phyloP scores from a whole-genome alignment of 495 filamentous ascomycete species.

The Hypoxylon crocopeplum region DNA sequence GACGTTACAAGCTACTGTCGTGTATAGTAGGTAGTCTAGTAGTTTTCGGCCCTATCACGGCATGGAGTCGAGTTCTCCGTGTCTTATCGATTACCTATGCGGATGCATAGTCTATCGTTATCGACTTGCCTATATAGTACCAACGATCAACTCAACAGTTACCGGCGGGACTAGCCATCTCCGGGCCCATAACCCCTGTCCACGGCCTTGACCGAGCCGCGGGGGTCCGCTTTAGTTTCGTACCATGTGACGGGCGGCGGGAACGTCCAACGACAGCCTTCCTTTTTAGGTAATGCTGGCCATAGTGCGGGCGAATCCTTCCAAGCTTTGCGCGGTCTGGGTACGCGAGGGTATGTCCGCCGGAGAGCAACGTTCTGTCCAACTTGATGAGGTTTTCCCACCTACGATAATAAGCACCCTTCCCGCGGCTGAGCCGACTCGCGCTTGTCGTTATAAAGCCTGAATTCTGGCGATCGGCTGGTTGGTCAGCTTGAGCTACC shows the following conservation, averaged over 20 bases:
- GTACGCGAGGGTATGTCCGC: not conserved
- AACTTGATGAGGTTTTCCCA: too few relatives aligned
- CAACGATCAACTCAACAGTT: too few relatives aligned
- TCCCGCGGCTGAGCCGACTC: constrained; percentile 3
- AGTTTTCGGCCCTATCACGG: constrained; percentile 24
- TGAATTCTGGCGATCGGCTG: constrained; percentile 1
- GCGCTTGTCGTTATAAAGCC: not conserved
- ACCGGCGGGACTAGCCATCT: not conserved
- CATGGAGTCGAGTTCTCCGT: constrained; percentile 3
- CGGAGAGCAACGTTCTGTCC: not conserved
- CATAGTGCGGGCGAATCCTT: constrained; percentile 1
- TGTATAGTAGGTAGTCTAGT: not conserved
- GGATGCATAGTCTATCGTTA: not conserved
- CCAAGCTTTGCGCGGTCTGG: not conserved
- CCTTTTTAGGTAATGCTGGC: constrained; percentile 1
- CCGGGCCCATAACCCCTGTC: not conserved
- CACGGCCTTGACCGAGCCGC: constrained; percentile 1
- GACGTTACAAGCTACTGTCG: not conserved
- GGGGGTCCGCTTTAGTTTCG: not conserved
- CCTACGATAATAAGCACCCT: constrained; percentile 9
- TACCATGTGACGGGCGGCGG: constrained; percentile 9
- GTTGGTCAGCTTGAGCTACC: not conserved
- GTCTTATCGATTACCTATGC: constrained; percentile 21
- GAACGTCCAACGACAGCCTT: constrained; percentile 14
- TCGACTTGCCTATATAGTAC: constrained; percentile 13